Conservation (phyloP, 164 flowering plant genomes). For the Litsea cubeba region DNA sequence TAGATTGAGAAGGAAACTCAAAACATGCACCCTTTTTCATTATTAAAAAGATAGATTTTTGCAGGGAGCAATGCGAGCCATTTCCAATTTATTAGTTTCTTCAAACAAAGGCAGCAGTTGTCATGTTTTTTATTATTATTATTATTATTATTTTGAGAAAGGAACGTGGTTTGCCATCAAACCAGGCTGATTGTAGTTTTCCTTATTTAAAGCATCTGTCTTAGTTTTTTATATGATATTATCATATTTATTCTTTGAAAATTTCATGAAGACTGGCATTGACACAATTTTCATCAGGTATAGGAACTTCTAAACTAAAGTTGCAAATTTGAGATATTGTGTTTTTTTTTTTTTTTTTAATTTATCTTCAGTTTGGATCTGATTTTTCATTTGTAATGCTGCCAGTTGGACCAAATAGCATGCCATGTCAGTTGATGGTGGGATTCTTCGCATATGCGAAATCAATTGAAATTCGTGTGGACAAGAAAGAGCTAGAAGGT, state of each 20-base stretch:
- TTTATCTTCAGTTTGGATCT: background rate
- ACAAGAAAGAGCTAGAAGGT: conserved; percentile 93
- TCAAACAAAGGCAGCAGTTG: too few relatives aligned
- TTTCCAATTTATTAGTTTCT: too few relatives aligned
- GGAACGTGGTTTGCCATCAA: too few relatives aligned
- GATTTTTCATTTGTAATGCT: conserved; percentile 6
- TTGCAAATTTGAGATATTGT: background rate
- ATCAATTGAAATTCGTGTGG: conserved; percentile 76
- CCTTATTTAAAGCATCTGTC: background rate
- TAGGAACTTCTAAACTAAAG: background rate
- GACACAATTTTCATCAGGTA: background rate
- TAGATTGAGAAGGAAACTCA: too few relatives aligned
- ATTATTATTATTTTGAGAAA: too few relatives aligned
- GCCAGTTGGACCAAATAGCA: conserved; percentile 88
- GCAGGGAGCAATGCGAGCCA: too few relatives aligned
- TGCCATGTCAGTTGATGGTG: conserved; percentile 98
- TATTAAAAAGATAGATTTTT: too few relatives aligned
- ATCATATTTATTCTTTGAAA: background rate
- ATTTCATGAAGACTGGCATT: background rate
- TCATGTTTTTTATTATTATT: too few relatives aligned
- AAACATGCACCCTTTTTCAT: too few relatives aligned
- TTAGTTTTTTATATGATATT: too few relatives aligned
- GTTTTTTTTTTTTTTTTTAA: too few relatives aligned
- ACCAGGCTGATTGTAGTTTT: too few relatives aligned
- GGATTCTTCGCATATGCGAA: conserved; percentile 93